Evolutionary conservation across 352 stramenopile genomes (phyloP), one percentile per base, ranked within the genome.

Genomic region (Globisporangium radiosum): DNA sequence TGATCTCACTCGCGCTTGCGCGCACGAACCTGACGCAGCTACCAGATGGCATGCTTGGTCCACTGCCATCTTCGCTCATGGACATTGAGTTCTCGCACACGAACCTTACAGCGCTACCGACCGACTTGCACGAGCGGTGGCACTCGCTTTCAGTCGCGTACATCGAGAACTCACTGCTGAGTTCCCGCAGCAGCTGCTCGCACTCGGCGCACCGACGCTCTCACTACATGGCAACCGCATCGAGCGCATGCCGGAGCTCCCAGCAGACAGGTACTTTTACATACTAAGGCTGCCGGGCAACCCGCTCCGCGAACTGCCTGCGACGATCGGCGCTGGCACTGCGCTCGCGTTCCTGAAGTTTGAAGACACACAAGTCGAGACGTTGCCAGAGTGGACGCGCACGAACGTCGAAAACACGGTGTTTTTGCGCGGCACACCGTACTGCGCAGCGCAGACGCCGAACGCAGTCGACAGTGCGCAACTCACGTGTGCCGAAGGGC

Each of bases 71-170:
- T 33, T 33, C 25, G 25, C 25, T 33, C 25, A 33, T 33, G 25
- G 25, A 67, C 47, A 60, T 74, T 54, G 60, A 71, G 40, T 61
- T 74, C 13, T 56, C 56, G 2, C 38, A 60, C 33, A 65, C 60
- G 1, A 71, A 72, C 33, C 48, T 75, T n/a, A 69, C 60, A 4
- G 15, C 58, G 2, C 42, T 75, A 1, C 57, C 58, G 3, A 5
- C 37, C 4, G 60, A 70, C 19, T 40, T 72, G 0, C 47, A 66
- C 36, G 15, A 64, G 37, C 19, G 37, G 10, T 73, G 67, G 63
- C 55, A 56, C 4, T 6, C 51, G 10, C 60, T 72, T 47, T 47
- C 57, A 15, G 36, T 60, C n/a, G 45, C 70, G 11, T 70, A 65
- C 50, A 14, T 70, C 15, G 66, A 73, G 40, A 49, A 68, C 53